phyloP scores from a whole-genome alignment of 2,329 filamentous ascomycete genomes.

The Diplodia sapinea region DNA sequence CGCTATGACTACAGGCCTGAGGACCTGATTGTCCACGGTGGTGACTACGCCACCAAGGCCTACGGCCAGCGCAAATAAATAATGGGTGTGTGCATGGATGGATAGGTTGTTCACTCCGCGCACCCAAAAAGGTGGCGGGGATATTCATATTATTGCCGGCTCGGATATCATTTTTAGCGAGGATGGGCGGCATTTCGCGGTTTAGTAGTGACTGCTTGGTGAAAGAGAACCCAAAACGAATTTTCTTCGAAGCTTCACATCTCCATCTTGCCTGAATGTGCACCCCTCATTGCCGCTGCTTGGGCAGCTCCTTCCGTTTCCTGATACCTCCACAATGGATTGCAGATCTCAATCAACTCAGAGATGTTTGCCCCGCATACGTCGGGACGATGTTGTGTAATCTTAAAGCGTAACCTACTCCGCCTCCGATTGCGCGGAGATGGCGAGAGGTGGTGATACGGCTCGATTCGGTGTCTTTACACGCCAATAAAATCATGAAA shows the following conservation, averaged over 20 bases:
- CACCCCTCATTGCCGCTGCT: background rate
- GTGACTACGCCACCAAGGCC: constrained; percentile 93
- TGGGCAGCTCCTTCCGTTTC: background rate
- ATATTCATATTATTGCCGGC: background rate
- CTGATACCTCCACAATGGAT: background rate
- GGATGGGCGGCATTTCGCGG: constrained; percentile 6
- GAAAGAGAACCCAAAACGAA: constrained; percentile 18
- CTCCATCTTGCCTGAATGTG: background rate
- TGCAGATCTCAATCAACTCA: background rate
- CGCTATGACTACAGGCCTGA: constrained; percentile 85
- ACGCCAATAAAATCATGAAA: background rate
- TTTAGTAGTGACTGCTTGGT: constrained; percentile 13
- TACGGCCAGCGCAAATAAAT: constrained; percentile 73
- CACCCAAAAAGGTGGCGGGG: background rate
- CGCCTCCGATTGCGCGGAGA: background rate
- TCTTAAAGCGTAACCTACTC: background rate
- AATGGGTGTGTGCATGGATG: background rate
- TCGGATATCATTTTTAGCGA: constrained; percentile 4
- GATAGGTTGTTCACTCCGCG: background rate
- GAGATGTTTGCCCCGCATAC: background rate
- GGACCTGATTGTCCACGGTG: constrained; percentile 87
- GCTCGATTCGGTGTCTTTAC: background rate
- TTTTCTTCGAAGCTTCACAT: background rate
- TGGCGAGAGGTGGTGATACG: background rate
- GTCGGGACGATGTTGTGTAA: background rate